These are phyloP conservation scores for Neobulgaria alba DNA, from an alignment of 2,329 filamentous ascomycete species.

Conservation along the genomic window DNA sequence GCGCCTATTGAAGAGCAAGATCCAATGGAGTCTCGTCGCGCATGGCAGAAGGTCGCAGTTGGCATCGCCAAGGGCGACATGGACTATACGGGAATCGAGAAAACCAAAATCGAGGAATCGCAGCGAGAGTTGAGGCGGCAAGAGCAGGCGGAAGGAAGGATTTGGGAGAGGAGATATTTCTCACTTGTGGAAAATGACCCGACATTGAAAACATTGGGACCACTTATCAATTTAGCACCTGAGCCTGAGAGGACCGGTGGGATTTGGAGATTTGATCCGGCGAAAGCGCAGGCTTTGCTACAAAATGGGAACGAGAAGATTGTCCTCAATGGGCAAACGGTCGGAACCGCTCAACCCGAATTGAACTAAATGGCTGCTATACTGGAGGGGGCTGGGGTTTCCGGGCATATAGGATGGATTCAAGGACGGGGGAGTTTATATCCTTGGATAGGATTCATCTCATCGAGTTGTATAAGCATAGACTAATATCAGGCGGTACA, in stretches of 20 bases:
- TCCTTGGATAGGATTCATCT: too few species aligned
- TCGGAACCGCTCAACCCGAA: too few species aligned
- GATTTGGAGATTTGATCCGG: conserved; percentile 58
- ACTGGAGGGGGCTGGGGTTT: too few species aligned
- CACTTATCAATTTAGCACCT: conserved; percentile 31
- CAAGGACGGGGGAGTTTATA: too few species aligned
- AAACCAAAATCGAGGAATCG: conserved; percentile 81
- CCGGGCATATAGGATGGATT: too few species aligned
- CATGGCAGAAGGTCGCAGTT: conserved; percentile 78
- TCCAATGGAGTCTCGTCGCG: conserved; percentile 76
- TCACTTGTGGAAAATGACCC: conserved; percentile 40
- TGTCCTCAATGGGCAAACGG: too few species aligned
- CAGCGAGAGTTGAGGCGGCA: conserved; percentile 69
- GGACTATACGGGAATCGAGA: conserved; percentile 69
- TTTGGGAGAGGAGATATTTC: conserved; percentile 85
- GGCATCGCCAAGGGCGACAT: conserved; percentile 78
- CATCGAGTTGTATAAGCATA: too few species aligned
- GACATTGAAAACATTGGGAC: conserved; percentile 35
- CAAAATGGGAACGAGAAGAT: too few species aligned
- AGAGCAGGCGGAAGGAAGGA: conserved; percentile 64
- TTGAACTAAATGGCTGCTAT: too few species aligned
- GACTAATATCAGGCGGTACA: too few species aligned
- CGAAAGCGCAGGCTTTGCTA: conserved; percentile 17
- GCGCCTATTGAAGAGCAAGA: conserved; percentile 72
- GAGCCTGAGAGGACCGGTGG: conserved; percentile 59